Evolutionary conservation across 1,284 basidiomycete species (phyloP).

Genomic region (Heterobasidion occidentale): DNA sequence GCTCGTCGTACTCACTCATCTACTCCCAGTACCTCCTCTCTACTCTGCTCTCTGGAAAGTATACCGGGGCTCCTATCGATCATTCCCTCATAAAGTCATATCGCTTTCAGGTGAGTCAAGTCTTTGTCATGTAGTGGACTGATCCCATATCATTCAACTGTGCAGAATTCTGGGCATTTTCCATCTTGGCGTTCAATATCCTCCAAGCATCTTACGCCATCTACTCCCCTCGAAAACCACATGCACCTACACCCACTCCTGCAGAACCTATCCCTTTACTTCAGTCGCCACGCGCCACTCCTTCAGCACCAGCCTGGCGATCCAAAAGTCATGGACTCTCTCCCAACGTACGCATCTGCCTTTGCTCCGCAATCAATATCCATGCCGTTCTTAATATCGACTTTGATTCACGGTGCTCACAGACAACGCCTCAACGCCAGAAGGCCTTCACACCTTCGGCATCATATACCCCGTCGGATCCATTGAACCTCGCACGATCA

Average conservation of each 20-base stretch:
- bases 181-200: constrained; percentile 9
- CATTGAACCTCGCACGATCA: constrained; percentile 11
- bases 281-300: not conserved
- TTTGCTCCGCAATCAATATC: not conserved
- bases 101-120: constrained; percentile 4
- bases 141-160: not conserved
- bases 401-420: not conserved
- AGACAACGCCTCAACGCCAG: constrained; percentile 14
- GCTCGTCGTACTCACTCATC: constrained; percentile 10
- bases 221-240: constrained; percentile 7
- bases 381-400: not conserved
- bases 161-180: constrained; percentile 8
- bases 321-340: constrained; percentile 5
- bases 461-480: constrained; percentile 5
- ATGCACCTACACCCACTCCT: constrained; percentile 9
- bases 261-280: constrained; percentile 1
- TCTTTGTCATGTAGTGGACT: not conserved
- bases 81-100: constrained; percentile 7
- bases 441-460: constrained; percentile 8
- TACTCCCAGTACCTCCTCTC: constrained; percentile 13
- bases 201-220: constrained; percentile 10
- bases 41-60: constrained; percentile 10
- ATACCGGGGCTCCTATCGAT: constrained; percentile 9
- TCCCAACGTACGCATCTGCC: constrained; percentile 5
- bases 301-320: constrained; percentile 7